phyloP scores from a whole-genome alignment of 768 basidiomycete species.

The Calocybe cyanea region DNA sequence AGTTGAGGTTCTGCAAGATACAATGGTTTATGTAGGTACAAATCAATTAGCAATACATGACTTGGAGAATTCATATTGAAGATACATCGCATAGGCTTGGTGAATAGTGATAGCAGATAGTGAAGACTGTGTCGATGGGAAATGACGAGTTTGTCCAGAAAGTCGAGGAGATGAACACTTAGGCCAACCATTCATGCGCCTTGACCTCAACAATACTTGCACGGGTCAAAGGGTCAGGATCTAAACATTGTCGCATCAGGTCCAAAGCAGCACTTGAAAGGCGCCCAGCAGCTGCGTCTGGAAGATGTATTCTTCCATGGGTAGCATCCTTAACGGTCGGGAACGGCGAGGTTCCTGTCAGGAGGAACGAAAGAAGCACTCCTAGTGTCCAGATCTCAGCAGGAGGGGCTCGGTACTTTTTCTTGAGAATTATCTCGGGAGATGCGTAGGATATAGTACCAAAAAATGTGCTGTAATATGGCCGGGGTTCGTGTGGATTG shows the following conservation, averaged over 20 bases:
- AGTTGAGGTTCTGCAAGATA: no score
- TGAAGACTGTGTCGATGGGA: not conserved
- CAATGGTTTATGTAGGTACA: no score
- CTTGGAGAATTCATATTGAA: no score
- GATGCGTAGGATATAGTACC: constrained; percentile 96
- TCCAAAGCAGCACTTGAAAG: constrained; percentile 50
- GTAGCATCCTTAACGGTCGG: constrained; percentile 81
- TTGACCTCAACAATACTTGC: constrained; percentile 81
- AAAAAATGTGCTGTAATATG: constrained; percentile 77
- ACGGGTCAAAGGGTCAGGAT: constrained; percentile 76
- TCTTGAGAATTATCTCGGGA: constrained; percentile 87
- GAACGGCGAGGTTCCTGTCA: constrained; percentile 92
- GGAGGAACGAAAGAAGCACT: constrained; percentile 89
- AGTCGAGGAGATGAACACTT: not conserved
- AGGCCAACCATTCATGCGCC: constrained; percentile 75
- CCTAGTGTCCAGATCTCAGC: constrained; percentile 97
- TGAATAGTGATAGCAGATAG: constrained; percentile 1
- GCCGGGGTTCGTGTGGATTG: constrained; percentile 57
- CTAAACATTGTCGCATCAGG: constrained; percentile 74
- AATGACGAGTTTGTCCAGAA: not conserved
- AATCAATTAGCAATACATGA: no score
- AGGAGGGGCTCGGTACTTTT: constrained; percentile 86
- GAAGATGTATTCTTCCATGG: constrained; percentile 56
- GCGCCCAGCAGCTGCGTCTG: constrained; percentile 32
- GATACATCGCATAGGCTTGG: constrained; percentile 1